Base-by-base conservation (phyloP, 257 asterid species). In the Solanum chilense region DNA sequence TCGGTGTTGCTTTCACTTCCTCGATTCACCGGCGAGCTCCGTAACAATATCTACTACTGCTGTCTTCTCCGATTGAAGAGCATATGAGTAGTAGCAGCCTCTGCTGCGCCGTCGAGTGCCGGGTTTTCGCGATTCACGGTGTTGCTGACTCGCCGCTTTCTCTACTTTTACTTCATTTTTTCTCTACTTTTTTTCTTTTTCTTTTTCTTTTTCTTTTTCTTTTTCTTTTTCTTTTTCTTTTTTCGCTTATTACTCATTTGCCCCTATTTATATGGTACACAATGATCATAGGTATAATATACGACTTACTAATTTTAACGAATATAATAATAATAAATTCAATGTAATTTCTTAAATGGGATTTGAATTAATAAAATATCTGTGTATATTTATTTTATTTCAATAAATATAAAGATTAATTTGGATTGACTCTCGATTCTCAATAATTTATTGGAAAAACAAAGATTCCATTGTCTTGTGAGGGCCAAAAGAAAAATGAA, bases 101-200 rank as follows among this genome's bases (percentile, higher is more conserved):
- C 84, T 9, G 87, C 64, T 85, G 87, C 33, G 87, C 69, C 69
- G 86, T 16, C 47, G 87, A 70, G 33, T 45, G 69, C 71, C 86
- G 86, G 90, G 89, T 73, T 89, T 93, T 90, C 90, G 89, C 90
- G 86, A 87, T 88, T 88, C 87, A 87, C 88, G 88, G 89, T 83
- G 83, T 75, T 87, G 90, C 89, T 62, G 39, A 16, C 84, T 44
- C 25, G 49, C 89, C 89, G 88, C 90, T 76, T 42, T 37, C 37
- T 7, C 21, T 76, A 41, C 23, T 39, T 12, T 23, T 11, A 37
- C 29, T 5, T 37, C 39, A 37, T 37, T 37, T 37, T 37, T 37
- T 37, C 39, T 37, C 39, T 37, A 37, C 39, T 73, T 73, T 20
- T 13, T 16, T 74, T 89, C 80, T 69, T 74, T 9, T 20, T 87